Evolutionary conservation across 805 yeast species (phyloP), one percentile per base, ranked within the genome.

Genomic region (Pichia heedii): DNA sequence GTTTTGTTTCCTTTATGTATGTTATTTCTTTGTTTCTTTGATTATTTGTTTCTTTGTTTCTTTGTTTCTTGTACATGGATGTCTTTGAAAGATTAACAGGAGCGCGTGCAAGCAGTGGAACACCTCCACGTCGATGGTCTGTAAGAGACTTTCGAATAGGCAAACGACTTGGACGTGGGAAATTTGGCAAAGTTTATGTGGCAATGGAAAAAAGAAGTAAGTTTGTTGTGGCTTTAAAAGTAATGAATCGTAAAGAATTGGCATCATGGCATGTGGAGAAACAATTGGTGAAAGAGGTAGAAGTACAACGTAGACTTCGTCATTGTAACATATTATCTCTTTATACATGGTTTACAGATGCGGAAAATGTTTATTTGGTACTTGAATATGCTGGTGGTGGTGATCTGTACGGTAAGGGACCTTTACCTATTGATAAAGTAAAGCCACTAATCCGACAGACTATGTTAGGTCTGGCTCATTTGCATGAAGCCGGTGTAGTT

Each of bases 111-210:
- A 35, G 19, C 40, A 20, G 11, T 34, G 15, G 10, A 35, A n/a
- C 32, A 15, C 9, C 32, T 4, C 32, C 16, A 6, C 9, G 24
- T 21, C 42, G 47, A 16, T 61, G 64, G 64, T 56, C 51, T 39
- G 49, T 57, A 19, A 36, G 48, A 24, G 93, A 85, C 56, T 90
- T 90, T 63, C 96, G 88, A 52, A 73, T 90, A 36, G 97, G 97
- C 16, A 74, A 80, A 42, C 79, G 82, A 45, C 70, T 90, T 39
- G 98, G 97, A 0, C 87, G 85, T 57, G 98, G 98, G 7, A 87
- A 88, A 60, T 80, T 89, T 55, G 98, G 98, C 9, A 79, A 77
- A 54, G 97, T 93, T 1, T 89, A 87, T 62, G 84, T 96, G 57
- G 97, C 83, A 9, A 72, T 73, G 44, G 96, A 88, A 58, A 79